Conservation (phyloP, 164 flowering plant species). For the Protea cynaroides region DNA sequence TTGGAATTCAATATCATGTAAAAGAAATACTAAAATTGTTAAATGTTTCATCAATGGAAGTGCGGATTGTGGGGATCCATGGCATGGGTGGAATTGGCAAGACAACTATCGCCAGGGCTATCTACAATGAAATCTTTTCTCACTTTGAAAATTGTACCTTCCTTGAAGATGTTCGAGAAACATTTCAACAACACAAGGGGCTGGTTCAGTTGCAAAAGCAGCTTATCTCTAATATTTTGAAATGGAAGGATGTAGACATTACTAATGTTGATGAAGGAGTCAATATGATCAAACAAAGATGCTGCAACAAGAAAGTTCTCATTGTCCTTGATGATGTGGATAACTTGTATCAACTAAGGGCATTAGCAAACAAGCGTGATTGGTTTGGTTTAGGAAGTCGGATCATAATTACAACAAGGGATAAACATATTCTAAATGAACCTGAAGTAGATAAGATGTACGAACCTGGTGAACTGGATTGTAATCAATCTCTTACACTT, state of each 20-base stretch:
- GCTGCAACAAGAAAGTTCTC: not conserved
- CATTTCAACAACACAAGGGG: not conserved
- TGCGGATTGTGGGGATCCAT: too few species aligned
- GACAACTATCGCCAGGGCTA: too few species aligned
- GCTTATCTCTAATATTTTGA: constrained; percentile 10
- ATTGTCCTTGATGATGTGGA: constrained; percentile 5
- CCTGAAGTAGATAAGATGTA: not conserved
- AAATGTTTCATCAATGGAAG: too few species aligned
- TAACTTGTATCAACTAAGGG: not conserved
- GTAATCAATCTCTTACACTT: too few species aligned
- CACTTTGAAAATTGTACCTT: not conserved
- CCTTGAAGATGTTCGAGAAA: constrained; percentile 4
- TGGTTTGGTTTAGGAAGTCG: not conserved
- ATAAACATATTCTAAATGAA: constrained; percentile 1
- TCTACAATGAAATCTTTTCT: not conserved
- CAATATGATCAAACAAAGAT: not conserved
- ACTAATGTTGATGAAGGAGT: not conserved
- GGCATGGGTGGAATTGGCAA: too few species aligned
- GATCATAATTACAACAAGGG: constrained; percentile 14
- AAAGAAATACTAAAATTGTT: too few species aligned
- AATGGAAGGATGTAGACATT: not conserved
- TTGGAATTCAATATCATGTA: too few species aligned
- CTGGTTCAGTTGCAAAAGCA: not conserved
- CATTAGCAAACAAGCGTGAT: not conserved
- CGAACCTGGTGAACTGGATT: too few species aligned